These are phyloP conservation scores for Craterostigma plantagineum DNA, from an alignment of 257 asterid species.

Conservation along the genomic window DNA sequence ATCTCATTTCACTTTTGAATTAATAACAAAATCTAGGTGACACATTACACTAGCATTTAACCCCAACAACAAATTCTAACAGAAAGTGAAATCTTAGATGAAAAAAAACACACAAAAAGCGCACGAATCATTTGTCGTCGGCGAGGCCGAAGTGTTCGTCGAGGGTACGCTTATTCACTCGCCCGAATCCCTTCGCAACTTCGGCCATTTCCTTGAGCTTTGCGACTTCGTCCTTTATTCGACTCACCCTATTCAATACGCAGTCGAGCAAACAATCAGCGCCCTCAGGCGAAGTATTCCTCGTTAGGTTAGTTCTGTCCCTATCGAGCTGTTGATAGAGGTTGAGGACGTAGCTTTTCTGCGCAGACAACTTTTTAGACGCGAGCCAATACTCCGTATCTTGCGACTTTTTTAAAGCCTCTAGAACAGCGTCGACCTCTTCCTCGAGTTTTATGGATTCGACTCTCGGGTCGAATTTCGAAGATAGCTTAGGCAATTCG, in stretches of 20 bases:
- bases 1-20: too few relatives aligned
- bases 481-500: conserved; percentile 12
- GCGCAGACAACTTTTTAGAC: conserved; percentile 31
- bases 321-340: conserved; percentile 36
- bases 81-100: too few relatives aligned
- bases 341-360: conserved; percentile 27
- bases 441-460: conserved; percentile 37
- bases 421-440: conserved; percentile 32
- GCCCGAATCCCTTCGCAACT: conserved; percentile 58
- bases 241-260: conserved; percentile 21
- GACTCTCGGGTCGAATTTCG: conserved; percentile 24
- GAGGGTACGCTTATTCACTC: conserved; percentile 33
- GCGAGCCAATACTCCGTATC: conserved; percentile 39
- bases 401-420: conserved; percentile 33
- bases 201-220: conserved; percentile 43
- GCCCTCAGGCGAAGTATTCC: conserved; percentile 13
- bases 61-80: too few relatives aligned
- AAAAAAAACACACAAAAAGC: too few relatives aligned
- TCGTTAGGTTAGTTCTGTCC: conserved; percentile 27
- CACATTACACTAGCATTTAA: too few relatives aligned
- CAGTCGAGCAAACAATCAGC: conserved; percentile 18
- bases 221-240: conserved; percentile 27
- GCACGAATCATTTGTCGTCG: too few relatives aligned
- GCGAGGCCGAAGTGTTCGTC: conserved; percentile 33
- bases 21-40: too few relatives aligned